phyloP scores from a whole-genome alignment of 805 yeast species.

The Schizosaccharomyces cryophilus region DNA sequence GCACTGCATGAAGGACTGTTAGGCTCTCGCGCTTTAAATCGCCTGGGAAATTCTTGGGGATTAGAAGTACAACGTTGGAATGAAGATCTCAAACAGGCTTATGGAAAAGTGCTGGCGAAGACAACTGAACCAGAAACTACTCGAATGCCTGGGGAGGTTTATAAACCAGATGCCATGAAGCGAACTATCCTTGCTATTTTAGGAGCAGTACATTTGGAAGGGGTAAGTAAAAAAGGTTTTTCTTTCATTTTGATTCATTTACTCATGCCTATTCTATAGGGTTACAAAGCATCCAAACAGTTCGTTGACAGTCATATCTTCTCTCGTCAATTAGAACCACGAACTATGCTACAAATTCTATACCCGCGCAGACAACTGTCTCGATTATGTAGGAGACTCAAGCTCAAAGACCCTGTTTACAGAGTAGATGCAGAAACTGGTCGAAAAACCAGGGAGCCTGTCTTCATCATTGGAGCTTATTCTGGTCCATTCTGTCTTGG shows the following conservation, averaged over 20 bases:
- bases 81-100: conserved; percentile 39
- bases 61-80: conserved; percentile 28
- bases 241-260: background rate
- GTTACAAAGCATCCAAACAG: conserved; percentile 23
- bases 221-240: background rate
- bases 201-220: background rate
- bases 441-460: conserved; percentile 57
- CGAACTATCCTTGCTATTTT: background rate
- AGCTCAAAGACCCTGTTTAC: conserved; percentile 48
- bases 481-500: conserved; percentile 64
- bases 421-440: conserved; percentile 86
- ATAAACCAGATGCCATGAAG: background rate
- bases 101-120: conserved; percentile 3
- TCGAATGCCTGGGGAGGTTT: background rate
- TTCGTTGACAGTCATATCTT: conserved; percentile 56
- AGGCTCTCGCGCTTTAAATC: conserved; percentile 38
- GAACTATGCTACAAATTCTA: conserved; percentile 51
- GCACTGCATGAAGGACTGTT: conserved; percentile 55
- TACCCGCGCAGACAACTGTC: conserved; percentile 71
- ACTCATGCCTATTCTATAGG: background rate
- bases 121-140: background rate
- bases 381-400: conserved; percentile 50
- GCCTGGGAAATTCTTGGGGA: conserved; percentile 66
- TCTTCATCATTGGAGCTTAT: conserved; percentile 77
- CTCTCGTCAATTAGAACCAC: conserved; percentile 57